Evolutionary conservation across 2,329 filamentous ascomycete genomes (phyloP).

Genomic region (Cryphonectria parasitica): DNA sequence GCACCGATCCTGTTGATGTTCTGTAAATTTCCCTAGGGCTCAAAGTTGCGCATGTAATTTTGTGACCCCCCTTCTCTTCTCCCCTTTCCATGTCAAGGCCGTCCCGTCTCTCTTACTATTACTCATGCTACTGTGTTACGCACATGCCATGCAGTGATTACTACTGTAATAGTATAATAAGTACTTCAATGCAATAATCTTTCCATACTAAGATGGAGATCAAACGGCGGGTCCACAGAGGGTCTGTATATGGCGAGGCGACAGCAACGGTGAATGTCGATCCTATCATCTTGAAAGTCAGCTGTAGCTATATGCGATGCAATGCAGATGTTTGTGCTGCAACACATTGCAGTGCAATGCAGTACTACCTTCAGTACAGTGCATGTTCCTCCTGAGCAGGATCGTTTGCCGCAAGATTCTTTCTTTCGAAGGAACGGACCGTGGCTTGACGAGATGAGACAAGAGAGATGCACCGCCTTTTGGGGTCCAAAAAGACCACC

Average conservation of each 20-base stretch:
- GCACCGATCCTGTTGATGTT: conserved; percentile 14
- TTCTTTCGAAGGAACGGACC: conserved; percentile 8
- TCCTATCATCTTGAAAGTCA: background rate
- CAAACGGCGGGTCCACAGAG: background rate
- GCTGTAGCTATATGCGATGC: background rate
- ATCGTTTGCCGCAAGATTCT: background rate
- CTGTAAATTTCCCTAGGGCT: conserved; percentile 26
- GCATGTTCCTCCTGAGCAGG: background rate
- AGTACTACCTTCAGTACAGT: background rate
- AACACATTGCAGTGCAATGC: background rate
- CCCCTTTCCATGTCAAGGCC: background rate
- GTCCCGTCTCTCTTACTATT: background rate
- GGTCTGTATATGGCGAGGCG: background rate
- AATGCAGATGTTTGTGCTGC: background rate
- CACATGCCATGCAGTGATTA: background rate
- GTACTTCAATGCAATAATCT: background rate
- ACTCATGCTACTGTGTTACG: background rate
- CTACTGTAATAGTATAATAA: background rate
- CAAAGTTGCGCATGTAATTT: conserved; percentile 24
- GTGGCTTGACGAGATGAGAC: conserved; percentile 22
- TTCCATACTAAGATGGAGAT: background rate
- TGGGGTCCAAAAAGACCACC: conserved; percentile 18
- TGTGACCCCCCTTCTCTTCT: background rate
- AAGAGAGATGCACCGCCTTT: conserved; percentile 21
- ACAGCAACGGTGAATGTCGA: background rate